Base-by-base conservation (phyloP, 2,329 filamentous ascomycete genomes). In the Epichloe gansuensis region DNA sequence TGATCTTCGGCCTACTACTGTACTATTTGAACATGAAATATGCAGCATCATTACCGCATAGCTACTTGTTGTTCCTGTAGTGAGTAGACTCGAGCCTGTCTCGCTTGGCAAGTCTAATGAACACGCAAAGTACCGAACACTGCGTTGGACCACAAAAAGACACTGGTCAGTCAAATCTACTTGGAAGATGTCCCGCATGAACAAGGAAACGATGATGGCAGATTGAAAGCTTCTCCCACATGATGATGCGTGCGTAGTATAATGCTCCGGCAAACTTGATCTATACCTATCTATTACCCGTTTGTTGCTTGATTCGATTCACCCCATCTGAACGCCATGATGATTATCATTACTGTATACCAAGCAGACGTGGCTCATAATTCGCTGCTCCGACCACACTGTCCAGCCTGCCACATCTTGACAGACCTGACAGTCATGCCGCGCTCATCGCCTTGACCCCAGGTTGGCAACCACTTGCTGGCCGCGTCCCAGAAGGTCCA, bases 351-450 rank as follows among this genome's bases (percentile, higher is more conserved):
- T 7, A 39, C 12, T n/a, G 37, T n/a, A 39, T 4, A 2, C 42
- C 9, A 15, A 12, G 5, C 15, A 3, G 38, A 7, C 38, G 25
- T 34, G 45, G n/a, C 17, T 37, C 35, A 52, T 5, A 54, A 21
- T 46, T 52, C 47, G 23, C 25, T 17, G 12, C 43, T 12, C 28
- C 34, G 44, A 13, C 55, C 54, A 38, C 61, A 63, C 5, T 50
- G 52, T 6, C 60, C 60, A 8, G 58, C 56, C 58, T 71, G 67
- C 72, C 72, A 75, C 71, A 75, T 75, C 62, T 68, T 72, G 46
- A 75, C 72, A 35, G 65, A 70, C 55, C 67, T 66, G 43, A 76
- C 68, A 13, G 68, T 72, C 72, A 76, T 71, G 50, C 71, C 73
- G 17, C 69, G 66, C 49, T 64, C 60, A 46, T 69, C 67, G 13